Base-by-base conservation (phyloP, 495 filamentous ascomycete species). In the Penicillium parvum region DNA sequence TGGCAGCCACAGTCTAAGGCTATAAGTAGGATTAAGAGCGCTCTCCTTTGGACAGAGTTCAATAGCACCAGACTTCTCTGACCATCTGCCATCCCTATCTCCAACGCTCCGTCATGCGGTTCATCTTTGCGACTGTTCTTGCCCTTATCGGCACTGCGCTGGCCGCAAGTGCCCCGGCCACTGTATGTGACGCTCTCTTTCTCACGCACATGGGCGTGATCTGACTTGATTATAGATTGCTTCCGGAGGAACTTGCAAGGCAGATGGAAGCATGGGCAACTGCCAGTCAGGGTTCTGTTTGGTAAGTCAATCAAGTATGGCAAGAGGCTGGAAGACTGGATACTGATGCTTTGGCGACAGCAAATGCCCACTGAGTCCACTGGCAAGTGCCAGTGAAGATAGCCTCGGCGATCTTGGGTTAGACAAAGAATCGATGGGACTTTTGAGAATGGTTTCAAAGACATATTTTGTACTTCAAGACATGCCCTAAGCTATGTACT, bases 221-320 rank as follows among this genome's bases (percentile, higher is more conserved):
- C n/a, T 25, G 23, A 37, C 18, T 3, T 12, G 11, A 37, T 25
- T 4, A 7, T 23, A 37, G 34, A 17, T 37, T 12, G 19, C 15
- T 12, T 10, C 19, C 1, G 34, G 34, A 25, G 34, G 16, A 15
- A 37, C 34, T 6, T 37, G 34, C 34, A 37, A 37, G 8, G 14
- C 17, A 8, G 34, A 37, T 37, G 34, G 34, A 26, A 37, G 34
- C n/a, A 37, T 37, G 34, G 34, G 34, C 4, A 37, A 25, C 34
- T 37, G 34, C 23, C 18, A 18, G 14, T 37, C 34, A 3, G 34
- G 34, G 3, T 9, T 37, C 11, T 37, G 34, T 19, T 7, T 37
- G n/a, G 34, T 37, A 37, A 5, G 20, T 25, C 5, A 7, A 30
- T 30, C 16, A 7, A 2, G 12, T 16, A 4, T 30, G 5, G 2